Conservation (phyloP, 129 eudicot species). For the Solidago caesia region DNA sequence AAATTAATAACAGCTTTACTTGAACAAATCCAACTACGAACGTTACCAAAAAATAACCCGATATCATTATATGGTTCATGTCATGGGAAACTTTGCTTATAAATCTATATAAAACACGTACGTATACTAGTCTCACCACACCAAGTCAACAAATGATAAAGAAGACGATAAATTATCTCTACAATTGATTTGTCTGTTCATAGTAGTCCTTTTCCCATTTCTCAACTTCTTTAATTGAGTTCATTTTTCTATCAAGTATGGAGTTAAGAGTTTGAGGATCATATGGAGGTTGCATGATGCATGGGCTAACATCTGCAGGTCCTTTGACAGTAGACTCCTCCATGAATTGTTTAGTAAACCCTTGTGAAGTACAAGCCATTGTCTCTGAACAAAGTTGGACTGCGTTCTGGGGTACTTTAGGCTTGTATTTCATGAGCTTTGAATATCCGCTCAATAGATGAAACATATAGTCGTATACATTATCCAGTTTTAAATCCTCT, state of each 20-base stretch:
- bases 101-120: not conserved
- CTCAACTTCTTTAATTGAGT: slow-evolving; percentile 46
- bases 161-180: not conserved
- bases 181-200: slow-evolving; percentile 24
- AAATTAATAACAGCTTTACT: too few species aligned
- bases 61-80: not conserved
- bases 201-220: slow-evolving; percentile 53
- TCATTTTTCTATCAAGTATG: slow-evolving; percentile 31
- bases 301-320: slow-evolving; percentile 47
- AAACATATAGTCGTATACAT: slow-evolving; percentile 84
- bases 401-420: slow-evolving; percentile 53
- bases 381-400: slow-evolving; percentile 64
- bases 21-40: too few species aligned
- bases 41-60: too few species aligned
- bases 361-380: slow-evolving; percentile 65
- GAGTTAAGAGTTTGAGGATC: slow-evolving; percentile 45
- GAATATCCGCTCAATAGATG: slow-evolving; percentile 72
- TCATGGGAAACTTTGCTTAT: not conserved
- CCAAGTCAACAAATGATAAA: not conserved
- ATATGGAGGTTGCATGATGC: slow-evolving; percentile 61
- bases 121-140: not conserved
- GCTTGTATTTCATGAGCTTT: slow-evolving; percentile 74
- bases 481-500: slow-evolving; percentile 60
- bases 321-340: slow-evolving; percentile 57
- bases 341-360: slow-evolving; percentile 55